A percentile compares a stretch with the other conserved stretches of the same genome.
Conservation (phyloP, 2,329 filamentous ascomycete genomes). For the Aureobasidium sp. region DNA sequence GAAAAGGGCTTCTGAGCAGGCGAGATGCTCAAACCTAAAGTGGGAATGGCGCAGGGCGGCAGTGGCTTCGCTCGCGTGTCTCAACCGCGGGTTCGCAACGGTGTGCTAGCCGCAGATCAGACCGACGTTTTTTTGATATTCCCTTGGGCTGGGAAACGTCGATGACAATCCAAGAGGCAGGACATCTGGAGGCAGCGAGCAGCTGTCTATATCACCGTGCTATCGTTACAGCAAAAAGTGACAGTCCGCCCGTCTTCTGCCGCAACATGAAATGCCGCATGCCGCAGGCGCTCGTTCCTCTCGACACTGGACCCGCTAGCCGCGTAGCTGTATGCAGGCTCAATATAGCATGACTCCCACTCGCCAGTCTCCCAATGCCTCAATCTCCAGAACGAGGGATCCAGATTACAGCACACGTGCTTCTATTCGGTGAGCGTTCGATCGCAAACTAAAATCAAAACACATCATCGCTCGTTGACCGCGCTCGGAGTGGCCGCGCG, state of each 20-base stretch:
- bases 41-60: conserved; percentile 12
- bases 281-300: background rate
- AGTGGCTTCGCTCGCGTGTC: conserved; percentile 14
- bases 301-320: background rate
- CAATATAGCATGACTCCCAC: conserved; percentile 11
- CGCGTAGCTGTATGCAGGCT: conserved; percentile 7
- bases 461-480: background rate
- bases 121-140: conserved; percentile 1
- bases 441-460: background rate
- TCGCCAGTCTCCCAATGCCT: background rate
- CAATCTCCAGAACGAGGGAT: background rate
- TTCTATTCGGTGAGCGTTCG: background rate
- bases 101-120: conserved; percentile 8
- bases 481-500: background rate
- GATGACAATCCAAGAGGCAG: background rate
- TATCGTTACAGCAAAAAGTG: background rate
- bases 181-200: background rate
- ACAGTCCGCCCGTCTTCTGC: conserved; percentile 1
- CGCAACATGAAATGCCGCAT: conserved; percentile 4
- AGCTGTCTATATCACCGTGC: background rate
- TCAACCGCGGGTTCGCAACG: conserved; percentile 4
- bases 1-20: conserved; percentile 7
- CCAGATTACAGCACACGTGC: background rate
- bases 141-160: background rate
- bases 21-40: conserved; percentile 7